phyloP scores from a whole-genome alignment of 441 rosid species.

The Arabidopsis lyrata region DNA sequence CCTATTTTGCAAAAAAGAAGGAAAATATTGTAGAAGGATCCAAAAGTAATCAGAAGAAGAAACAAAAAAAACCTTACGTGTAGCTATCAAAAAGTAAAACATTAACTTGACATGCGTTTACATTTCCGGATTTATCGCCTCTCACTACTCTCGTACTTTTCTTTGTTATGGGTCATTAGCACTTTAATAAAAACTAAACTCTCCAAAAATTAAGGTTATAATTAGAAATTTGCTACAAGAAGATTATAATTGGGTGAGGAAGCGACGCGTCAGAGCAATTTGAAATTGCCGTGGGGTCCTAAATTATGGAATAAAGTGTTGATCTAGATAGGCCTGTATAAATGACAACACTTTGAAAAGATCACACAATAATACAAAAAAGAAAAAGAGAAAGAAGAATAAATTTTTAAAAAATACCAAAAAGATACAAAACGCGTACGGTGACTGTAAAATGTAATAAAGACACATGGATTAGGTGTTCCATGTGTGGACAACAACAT shows the following conservation, averaged over 20 bases:
- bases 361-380: slow-evolving; percentile 15
- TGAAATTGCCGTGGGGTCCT: slow-evolving; percentile 32
- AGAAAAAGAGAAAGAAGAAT: background rate
- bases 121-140: slow-evolving; percentile 39
- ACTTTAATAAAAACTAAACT: slow-evolving; percentile 2
- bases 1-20: slow-evolving; percentile 6
- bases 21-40: slow-evolving; percentile 6
- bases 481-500: slow-evolving; percentile 36
- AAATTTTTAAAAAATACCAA: background rate
- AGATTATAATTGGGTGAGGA: slow-evolving; percentile 28
- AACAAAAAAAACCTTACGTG: slow-evolving; percentile 27
- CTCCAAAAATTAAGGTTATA: slow-evolving; percentile 39
- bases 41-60: slow-evolving; percentile 28
- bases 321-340: slow-evolving; percentile 33
- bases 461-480: slow-evolving; percentile 32
- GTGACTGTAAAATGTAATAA: slow-evolving; percentile 25
- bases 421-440: slow-evolving; percentile 37
- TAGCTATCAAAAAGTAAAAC: slow-evolving; percentile 27
- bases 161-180: slow-evolving; percentile 2
- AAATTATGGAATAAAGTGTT: slow-evolving; percentile 32
- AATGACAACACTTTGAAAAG: slow-evolving; percentile 25
- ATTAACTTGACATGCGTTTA: slow-evolving; percentile 35
- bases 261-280: slow-evolving; percentile 40
- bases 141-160: slow-evolving; percentile 20
- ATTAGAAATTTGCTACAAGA: slow-evolving; percentile 3